Conservation (phyloP, 2,329 filamentous ascomycete genomes). For the Cladosporium sp. region DNA sequence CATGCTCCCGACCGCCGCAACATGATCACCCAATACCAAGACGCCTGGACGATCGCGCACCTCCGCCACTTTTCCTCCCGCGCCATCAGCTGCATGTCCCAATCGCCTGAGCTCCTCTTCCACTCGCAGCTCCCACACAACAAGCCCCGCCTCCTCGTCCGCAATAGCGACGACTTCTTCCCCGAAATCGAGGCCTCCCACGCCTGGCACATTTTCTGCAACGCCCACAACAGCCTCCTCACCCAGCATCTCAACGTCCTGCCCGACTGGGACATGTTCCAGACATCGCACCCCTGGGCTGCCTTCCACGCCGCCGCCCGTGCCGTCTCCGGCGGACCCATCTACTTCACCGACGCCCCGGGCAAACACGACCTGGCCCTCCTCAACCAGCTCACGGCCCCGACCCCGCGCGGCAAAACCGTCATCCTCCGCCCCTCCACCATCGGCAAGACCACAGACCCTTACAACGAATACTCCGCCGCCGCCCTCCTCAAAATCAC, state of each 20-base stretch:
- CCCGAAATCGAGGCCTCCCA: constrained; percentile 74
- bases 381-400: constrained; percentile 74
- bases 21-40: constrained; percentile 70
- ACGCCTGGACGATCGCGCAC: constrained; percentile 75
- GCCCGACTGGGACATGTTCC: constrained; percentile 78
- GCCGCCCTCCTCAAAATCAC: constrained; percentile 68
- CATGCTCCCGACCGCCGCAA: constrained; percentile 63
- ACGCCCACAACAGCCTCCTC: constrained; percentile 80
- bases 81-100: constrained; percentile 91
- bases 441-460: constrained; percentile 63
- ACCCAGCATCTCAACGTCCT: constrained; percentile 79
- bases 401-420: constrained; percentile 64
- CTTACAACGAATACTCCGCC: constrained; percentile 72
- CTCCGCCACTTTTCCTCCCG: constrained; percentile 71
- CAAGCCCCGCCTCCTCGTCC: constrained; percentile 64
- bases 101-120: constrained; percentile 79
- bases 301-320: constrained; percentile 84
- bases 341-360: constrained; percentile 89
- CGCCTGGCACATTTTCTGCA: constrained; percentile 91
- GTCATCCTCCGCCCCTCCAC: constrained; percentile 74
- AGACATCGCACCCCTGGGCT: constrained; percentile 62
- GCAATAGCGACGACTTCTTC: constrained; percentile 91
- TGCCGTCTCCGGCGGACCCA: constrained; percentile 82
- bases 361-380: constrained; percentile 71
- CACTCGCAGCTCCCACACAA: constrained; percentile 74